Evolutionary conservation across 371 early-diverging fungal genomes (phyloP), one percentile per base, ranked within the genome.

Genomic region (Mucor plumbeus): DNA sequence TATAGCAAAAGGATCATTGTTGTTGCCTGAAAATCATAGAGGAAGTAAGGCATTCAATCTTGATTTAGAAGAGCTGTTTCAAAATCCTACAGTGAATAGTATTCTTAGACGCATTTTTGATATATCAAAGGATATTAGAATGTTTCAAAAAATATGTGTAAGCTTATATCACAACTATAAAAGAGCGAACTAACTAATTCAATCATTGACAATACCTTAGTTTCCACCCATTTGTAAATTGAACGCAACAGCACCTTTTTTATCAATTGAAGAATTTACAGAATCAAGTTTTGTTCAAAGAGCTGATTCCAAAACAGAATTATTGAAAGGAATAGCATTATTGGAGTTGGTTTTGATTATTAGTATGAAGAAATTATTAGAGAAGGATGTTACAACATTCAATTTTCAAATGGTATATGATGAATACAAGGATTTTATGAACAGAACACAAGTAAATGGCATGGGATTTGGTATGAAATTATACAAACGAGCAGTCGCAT

Each of bases 331-430:
- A 10, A 70, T 95, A 19, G 91, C 95, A 0, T 68, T 93, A 43
- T 82, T 95, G 13, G 95, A 97, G 75, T 77, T 95, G 5, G 86
- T 90, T 31, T 74, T 97, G 21, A 81, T 97, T 38, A 85, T 95
- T 39, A 87, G 94, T 7, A 93, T 93, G 48, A 89, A 89, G 65
- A 87, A 91, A 35, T 65, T 93, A 47, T 64, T 87, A 19, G 87
- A 85, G 38, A 85, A 85, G 19, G 90, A 92, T 26, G 85, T 83
- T 17, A 72, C 72, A n/a, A 79, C 82, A 15, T 94, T 95, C 73
- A 97, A 96, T 70, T 97, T 97, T 81, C 94, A 93, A 72, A 96
- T 96, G 94, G 88, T 94, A 1, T 94, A 94, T 72, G 93, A 96
- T 61, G 94, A 92, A 76, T 96, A 94, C 81, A 90, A 90, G 58